A percentile compares a stretch with the other conserved stretches of the same genome.
Evolutionary conservation across 208 protist genomes (phyloP).

Genomic region (Angomonas ambiguus): DNA sequence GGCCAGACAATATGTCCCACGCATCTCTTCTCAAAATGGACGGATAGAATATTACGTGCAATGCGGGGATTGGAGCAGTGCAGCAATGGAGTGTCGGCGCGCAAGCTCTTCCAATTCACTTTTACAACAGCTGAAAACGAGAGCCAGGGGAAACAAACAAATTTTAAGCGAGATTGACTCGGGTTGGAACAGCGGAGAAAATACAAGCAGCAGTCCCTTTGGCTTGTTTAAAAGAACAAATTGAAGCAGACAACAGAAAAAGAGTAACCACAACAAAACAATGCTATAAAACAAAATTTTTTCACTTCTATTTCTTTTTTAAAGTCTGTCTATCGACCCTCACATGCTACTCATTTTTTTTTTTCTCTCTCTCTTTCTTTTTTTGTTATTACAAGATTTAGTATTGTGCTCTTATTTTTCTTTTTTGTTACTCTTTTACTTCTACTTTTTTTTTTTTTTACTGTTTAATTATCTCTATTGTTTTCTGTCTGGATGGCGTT

Average conservation of each 20-base stretch:
- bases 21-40: slow-evolving; percentile 52
- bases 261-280: background rate
- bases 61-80: slow-evolving; percentile 62
- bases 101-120: slow-evolving; percentile 45
- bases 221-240: too few relatives aligned
- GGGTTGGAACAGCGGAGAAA: slow-evolving; percentile 49
- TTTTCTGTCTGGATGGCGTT: slow-evolving; percentile 11
- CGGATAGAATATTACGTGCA: slow-evolving; percentile 84
- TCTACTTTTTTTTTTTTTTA: slow-evolving; percentile 2
- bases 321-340: background rate
- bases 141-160: slow-evolving; percentile 52
- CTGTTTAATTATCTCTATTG: slow-evolving; percentile 1
- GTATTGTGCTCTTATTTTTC: background rate
- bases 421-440: slow-evolving; percentile 7
- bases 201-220: too few relatives aligned
- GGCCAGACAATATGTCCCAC: slow-evolving; percentile 65
- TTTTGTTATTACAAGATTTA: background rate
- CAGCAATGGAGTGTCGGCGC: slow-evolving; percentile 59
- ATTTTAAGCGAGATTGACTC: slow-evolving; percentile 56
- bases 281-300: slow-evolving; percentile 3
- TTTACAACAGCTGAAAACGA: slow-evolving; percentile 55
- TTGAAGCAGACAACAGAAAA: too few relatives aligned
- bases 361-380: background rate
- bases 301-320: slow-evolving; percentile 10
- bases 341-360: background rate